Conservation (phyloP, 331 rosid genomes). For the Quercus tomentella region DNA sequence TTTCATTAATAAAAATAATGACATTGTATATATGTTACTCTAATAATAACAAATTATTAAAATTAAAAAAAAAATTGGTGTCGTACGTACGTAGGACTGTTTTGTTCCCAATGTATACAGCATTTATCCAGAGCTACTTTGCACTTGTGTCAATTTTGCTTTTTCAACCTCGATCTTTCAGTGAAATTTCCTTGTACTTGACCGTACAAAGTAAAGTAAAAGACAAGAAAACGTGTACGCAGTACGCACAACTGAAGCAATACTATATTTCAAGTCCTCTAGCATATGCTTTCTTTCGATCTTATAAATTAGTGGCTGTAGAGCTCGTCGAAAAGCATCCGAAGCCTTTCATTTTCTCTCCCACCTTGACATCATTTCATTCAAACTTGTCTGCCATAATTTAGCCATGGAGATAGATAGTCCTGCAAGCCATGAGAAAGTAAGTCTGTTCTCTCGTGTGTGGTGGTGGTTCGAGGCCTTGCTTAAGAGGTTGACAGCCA, state of each 20-base stretch:
- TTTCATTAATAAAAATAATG: too few species aligned
- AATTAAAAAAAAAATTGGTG: not conserved
- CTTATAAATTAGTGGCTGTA: constrained; percentile 30
- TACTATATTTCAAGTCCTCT: constrained; percentile 13
- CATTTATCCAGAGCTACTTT: constrained; percentile 37
- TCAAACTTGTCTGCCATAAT: not conserved
- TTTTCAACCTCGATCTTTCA: not conserved
- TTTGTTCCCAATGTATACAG: constrained; percentile 11
- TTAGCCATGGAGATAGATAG: constrained; percentile 21
- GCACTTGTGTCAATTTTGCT: constrained; percentile 22
- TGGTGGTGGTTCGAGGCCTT: constrained; percentile 21
- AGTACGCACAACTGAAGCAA: too few species aligned
- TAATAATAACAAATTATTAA: too few species aligned
- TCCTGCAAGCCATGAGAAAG: constrained; percentile 26
- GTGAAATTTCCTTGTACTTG: constrained; percentile 28
- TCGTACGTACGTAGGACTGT: too few species aligned
- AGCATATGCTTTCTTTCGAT: not conserved
- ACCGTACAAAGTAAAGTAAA: constrained; percentile 30
- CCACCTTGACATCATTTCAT: not conserved
- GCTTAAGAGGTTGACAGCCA: constrained; percentile 20
- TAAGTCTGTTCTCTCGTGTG: constrained; percentile 10
- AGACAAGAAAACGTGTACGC: constrained; percentile 10
- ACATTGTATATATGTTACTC: too few species aligned
- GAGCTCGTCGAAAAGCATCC: constrained; percentile 11
- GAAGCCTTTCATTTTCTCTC: not conserved